Evolutionary conservation across 768 basidiomycete genomes (phyloP).

Genomic region (Tephrocybe sp.): DNA sequence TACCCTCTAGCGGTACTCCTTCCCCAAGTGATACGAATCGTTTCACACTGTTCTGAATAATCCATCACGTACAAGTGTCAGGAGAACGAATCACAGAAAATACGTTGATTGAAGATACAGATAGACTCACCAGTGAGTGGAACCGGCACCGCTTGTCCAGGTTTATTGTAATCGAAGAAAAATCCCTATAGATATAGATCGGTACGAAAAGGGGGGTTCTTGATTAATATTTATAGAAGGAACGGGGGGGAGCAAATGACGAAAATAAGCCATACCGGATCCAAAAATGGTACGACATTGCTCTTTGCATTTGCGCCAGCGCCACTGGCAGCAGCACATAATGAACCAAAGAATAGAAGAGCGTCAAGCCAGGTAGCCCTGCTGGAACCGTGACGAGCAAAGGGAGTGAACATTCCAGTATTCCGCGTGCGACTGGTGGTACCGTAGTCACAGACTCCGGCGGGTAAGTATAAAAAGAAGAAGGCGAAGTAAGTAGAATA

Average conservation of each 20-base stretch:
- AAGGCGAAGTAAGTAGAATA: too few species aligned
- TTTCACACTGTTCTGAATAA: constrained; percentile 34
- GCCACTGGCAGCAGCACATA: neutral
- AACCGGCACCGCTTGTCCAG: constrained; percentile 24
- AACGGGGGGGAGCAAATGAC: neutral
- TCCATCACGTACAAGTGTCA: too few species aligned
- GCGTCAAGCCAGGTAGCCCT: too few species aligned
- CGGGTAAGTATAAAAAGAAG: too few species aligned
- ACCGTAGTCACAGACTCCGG: too few species aligned
- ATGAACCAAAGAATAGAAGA: too few species aligned
- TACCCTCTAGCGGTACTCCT: constrained; percentile 29
- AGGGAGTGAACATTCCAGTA: too few species aligned
- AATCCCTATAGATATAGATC: constrained; percentile 37
- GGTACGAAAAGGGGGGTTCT: too few species aligned
- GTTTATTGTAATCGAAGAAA: constrained; percentile 32
- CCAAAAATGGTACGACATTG: constrained; percentile 21
- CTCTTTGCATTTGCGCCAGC: constrained; percentile 11
- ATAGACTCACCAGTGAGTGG: constrained; percentile 30
- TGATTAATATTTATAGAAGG: too few species aligned
- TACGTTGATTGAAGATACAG: neutral
- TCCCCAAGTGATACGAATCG: constrained; percentile 34
- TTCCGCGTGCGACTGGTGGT: too few species aligned
- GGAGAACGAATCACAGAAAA: neutral
- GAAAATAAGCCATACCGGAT: constrained; percentile 16
- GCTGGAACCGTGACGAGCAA: too few species aligned